Conservation (phyloP, 306 rosid genomes). For the Cicer arietinum region DNA sequence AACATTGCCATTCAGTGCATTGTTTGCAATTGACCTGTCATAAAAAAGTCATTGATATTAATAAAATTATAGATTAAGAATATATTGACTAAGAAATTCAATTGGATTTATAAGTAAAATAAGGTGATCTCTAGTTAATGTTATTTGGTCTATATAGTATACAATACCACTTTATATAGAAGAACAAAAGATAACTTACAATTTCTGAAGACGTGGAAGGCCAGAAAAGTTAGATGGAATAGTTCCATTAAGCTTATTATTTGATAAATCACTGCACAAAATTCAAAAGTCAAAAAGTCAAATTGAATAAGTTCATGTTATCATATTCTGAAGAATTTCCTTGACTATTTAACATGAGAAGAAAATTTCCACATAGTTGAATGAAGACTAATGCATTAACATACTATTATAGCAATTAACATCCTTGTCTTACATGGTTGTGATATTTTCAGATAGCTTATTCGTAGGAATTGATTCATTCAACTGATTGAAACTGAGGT, state of each 20-base stretch:
- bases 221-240: constrained; percentile 69
- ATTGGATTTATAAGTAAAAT: constrained; percentile 3
- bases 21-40: constrained; percentile 86
- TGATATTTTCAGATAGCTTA: constrained; percentile 70
- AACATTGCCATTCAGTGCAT: constrained; percentile 66
- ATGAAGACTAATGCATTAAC: constrained; percentile 29
- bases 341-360: not conserved
- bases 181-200: constrained; percentile 62
- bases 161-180: not conserved
- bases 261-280: constrained; percentile 66
- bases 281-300: constrained; percentile 16
- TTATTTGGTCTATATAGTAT: not conserved
- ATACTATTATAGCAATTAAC: constrained; percentile 39
- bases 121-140: constrained; percentile 9
- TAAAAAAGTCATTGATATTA: constrained; percentile 17
- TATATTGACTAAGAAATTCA: constrained; percentile 6
- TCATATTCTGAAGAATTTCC: constrained; percentile 23
- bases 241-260: constrained; percentile 72
- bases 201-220: constrained; percentile 74
- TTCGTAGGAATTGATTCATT: constrained; percentile 68
- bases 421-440: constrained; percentile 69
- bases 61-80: constrained; percentile 4
- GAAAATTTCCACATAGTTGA: constrained; percentile 14
- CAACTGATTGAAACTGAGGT: constrained; percentile 78
- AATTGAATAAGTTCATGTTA: constrained; percentile 12